Percentiles rank a stretch among this genome's conserved stretches.
These are phyloP conservation scores for Neurospora discreta DNA, from an alignment of 495 filamentous ascomycete genomes.

Conservation along the genomic window DNA sequence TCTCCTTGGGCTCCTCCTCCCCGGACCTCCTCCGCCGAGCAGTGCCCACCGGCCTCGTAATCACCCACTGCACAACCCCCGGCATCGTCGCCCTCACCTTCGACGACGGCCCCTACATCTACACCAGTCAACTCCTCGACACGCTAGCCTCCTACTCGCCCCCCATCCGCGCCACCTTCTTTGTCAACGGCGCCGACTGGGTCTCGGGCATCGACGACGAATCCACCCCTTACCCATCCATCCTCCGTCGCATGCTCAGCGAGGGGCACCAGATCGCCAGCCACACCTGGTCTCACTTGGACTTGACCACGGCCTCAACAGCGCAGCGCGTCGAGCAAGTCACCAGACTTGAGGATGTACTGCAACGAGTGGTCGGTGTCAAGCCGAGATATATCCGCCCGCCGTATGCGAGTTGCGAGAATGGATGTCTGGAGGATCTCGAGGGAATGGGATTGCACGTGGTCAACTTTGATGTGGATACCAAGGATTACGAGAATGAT, in stretches of 20 bases:
- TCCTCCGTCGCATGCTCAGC: slow-evolving; percentile 19
- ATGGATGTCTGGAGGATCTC: slow-evolving; percentile 18
- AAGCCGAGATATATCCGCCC: slow-evolving; percentile 34
- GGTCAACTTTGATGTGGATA: slow-evolving; percentile 32
- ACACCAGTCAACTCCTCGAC: slow-evolving; percentile 22
- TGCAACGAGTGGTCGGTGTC: slow-evolving; percentile 22
- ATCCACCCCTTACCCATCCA: slow-evolving; percentile 21
- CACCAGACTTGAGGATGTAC: slow-evolving; percentile 14
- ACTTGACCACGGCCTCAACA: slow-evolving; percentile 15
- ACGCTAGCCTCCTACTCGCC: slow-evolving; percentile 25
- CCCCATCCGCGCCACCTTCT: slow-evolving; percentile 56
- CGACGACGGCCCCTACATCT: slow-evolving; percentile 34
- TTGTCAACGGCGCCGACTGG: slow-evolving; percentile 58
- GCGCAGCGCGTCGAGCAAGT: slow-evolving; percentile 17
- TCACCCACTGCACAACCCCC: slow-evolving; percentile 48
- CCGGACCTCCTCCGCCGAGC: slow-evolving; percentile 1
- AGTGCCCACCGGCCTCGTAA: slow-evolving; percentile 20
- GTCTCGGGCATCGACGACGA: slow-evolving; percentile 40
- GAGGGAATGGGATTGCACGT: slow-evolving; percentile 28
- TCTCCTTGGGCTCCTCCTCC: background rate
- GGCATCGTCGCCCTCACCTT: slow-evolving; percentile 32
- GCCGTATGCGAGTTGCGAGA: slow-evolving; percentile 25
- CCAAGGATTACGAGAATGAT: slow-evolving; percentile 28
- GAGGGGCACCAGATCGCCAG: slow-evolving; percentile 23
- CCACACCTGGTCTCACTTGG: slow-evolving; percentile 29